Conservation (phyloP, 1,139 yeast genomes). For the Lizanozyma gosingica region DNA sequence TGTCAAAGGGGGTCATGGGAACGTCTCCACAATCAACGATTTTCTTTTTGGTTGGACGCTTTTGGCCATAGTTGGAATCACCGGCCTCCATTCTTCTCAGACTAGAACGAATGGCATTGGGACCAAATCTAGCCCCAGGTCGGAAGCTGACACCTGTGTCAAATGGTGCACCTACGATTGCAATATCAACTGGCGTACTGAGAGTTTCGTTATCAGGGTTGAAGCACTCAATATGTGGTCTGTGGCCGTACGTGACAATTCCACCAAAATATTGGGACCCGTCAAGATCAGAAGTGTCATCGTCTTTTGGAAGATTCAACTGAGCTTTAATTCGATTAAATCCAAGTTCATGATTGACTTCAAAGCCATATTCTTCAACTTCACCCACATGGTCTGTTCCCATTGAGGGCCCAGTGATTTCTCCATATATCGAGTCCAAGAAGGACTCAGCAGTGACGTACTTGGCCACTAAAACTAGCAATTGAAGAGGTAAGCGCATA, state of each 20-base stretch:
- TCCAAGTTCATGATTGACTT: slow-evolving; percentile 4
- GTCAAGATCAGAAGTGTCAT: slow-evolving; percentile 16
- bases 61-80: background rate
- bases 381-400: background rate
- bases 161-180: slow-evolving; percentile 45
- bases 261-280: slow-evolving; percentile 25
- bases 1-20: slow-evolving; percentile 48
- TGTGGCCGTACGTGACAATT: slow-evolving; percentile 37
- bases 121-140: slow-evolving; percentile 46
- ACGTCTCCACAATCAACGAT: slow-evolving; percentile 50
- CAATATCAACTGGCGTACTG: slow-evolving; percentile 26
- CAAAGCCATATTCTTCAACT: slow-evolving; percentile 4
- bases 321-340: slow-evolving; percentile 9
- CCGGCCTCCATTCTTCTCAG: slow-evolving; percentile 22
- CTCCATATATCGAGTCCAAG: slow-evolving; percentile 21
- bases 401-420: slow-evolving; percentile 4
- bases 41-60: background rate
- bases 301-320: slow-evolving; percentile 16
- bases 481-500: background rate
- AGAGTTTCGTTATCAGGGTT: slow-evolving; percentile 9
- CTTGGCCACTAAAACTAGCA: background rate
- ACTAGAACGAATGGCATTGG: slow-evolving; percentile 35
- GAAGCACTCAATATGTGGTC: slow-evolving; percentile 32
- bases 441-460: slow-evolving; percentile 7
- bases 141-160: slow-evolving; percentile 42